phyloP scores from a whole-genome alignment of 257 asterid genomes.

The Forsythia viridissima region DNA sequence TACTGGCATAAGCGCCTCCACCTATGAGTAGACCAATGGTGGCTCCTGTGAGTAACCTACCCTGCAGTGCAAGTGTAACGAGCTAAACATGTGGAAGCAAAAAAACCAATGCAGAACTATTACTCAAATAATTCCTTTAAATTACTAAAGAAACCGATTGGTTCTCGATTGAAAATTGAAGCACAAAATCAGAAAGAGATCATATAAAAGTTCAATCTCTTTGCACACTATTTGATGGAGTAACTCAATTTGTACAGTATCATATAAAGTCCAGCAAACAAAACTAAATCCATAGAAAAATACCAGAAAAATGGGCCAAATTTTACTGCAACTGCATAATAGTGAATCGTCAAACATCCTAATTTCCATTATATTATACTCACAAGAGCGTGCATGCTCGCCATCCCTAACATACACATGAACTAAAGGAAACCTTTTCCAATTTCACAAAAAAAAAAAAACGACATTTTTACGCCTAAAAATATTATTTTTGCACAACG shows the following conservation, averaged over 20 bases:
- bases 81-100: neutral
- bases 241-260: neutral
- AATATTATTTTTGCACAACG: neutral
- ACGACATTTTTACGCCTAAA: neutral
- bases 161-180: neutral
- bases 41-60: conserved; percentile 84
- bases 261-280: neutral
- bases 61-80: conserved; percentile 57
- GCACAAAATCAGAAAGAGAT: neutral
- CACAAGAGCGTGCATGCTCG: neutral
- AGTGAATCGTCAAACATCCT: neutral
- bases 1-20: conserved; percentile 98
- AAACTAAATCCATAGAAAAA: neutral
- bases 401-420: neutral
- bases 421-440: neutral
- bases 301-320: neutral
- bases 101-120: neutral
- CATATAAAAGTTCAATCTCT: neutral
- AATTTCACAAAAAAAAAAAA: neutral
- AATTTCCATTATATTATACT: neutral
- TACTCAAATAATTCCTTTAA: neutral
- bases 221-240: neutral
- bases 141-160: neutral
- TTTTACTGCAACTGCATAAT: neutral
- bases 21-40: conserved; percentile 85